Percentiles rank a stretch among this genome's conserved stretches.
Evolutionary conservation across 257 asterid genomes (phyloP).

Genomic region (Plantago elongata): DNA sequence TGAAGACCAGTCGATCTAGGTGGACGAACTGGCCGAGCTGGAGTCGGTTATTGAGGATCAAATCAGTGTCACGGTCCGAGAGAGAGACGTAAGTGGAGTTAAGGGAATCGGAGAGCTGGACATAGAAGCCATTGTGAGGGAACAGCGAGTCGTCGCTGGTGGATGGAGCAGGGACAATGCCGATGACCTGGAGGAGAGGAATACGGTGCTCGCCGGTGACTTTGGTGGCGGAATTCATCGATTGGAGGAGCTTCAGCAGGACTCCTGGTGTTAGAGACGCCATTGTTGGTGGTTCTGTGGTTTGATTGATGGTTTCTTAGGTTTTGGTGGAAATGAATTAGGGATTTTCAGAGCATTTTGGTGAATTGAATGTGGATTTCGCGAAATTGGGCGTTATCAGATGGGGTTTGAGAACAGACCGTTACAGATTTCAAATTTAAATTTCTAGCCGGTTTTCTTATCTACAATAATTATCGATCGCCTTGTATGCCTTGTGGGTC

Average conservation of each 20-base stretch:
- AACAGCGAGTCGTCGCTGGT: slow-evolving; percentile 60
- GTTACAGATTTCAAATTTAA: slow-evolving; percentile 13
- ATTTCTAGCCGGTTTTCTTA: background rate
- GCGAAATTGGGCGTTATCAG: background rate
- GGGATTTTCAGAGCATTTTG: background rate
- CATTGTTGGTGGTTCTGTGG: slow-evolving; percentile 30
- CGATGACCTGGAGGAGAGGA: slow-evolving; percentile 88
- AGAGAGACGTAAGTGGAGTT: slow-evolving; percentile 92
- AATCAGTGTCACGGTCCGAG: slow-evolving; percentile 73
- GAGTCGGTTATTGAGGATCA: slow-evolving; percentile 75
- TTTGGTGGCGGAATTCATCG: slow-evolving; percentile 68
- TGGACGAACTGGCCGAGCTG: slow-evolving; percentile 89
- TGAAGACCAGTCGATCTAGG: slow-evolving; percentile 67
- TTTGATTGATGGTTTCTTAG: background rate
- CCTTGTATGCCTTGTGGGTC: no score
- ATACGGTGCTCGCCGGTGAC: slow-evolving; percentile 97
- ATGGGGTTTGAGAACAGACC: background rate
- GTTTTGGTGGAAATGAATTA: background rate
- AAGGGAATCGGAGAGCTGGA: slow-evolving; percentile 84
- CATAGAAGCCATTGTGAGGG: slow-evolving; percentile 80
- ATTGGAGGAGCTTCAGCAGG: slow-evolving; percentile 79
- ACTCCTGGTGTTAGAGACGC: slow-evolving; percentile 86
- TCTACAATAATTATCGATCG: no score
- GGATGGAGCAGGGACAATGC: slow-evolving; percentile 83
- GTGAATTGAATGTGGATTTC: background rate